A percentile compares a stretch with the other conserved stretches of the same genome.
Evolutionary conservation across 768 basidiomycete species (phyloP).

Genomic region (Suillus subaureus): DNA sequence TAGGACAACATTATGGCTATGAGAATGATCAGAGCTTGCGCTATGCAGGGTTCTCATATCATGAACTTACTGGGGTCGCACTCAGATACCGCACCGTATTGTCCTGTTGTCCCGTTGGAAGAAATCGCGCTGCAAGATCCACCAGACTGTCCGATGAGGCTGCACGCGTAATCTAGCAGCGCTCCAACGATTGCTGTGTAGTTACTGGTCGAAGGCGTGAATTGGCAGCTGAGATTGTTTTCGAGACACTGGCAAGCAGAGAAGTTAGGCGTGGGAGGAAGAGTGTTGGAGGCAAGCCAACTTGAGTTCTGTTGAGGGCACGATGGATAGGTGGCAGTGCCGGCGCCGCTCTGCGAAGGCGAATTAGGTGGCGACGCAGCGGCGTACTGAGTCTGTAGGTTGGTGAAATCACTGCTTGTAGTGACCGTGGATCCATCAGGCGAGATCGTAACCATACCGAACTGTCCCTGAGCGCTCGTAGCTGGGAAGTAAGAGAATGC

Average conservation of each 20-base stretch:
- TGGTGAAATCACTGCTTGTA: conserved; percentile 65
- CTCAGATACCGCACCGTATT: conserved; percentile 73
- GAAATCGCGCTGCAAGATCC: conserved; percentile 70
- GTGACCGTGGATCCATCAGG: conserved; percentile 67
- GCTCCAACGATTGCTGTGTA: conserved; percentile 60
- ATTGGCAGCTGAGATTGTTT: conserved; percentile 68
- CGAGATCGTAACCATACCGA: conserved; percentile 84
- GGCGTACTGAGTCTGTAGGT: conserved; percentile 63
- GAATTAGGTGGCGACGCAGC: conserved; percentile 59
- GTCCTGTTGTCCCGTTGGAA: conserved; percentile 70
- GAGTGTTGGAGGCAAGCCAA: conserved; percentile 63
- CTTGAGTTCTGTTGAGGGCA: conserved; percentile 67
- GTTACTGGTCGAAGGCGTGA: conserved; percentile 64
- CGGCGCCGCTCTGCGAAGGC: conserved; percentile 60
- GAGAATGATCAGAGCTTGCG: conserved; percentile 11
- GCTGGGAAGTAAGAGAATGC: conserved; percentile 93
- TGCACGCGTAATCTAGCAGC: conserved; percentile 69
- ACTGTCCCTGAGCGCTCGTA: conserved; percentile 66
- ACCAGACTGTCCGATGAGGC: conserved; percentile 59
- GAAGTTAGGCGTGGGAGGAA: conserved; percentile 86
- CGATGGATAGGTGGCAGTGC: conserved; percentile 46
- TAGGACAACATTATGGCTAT: conserved; percentile 79
- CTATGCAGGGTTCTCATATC: background rate
- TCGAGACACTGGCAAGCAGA: conserved; percentile 79
- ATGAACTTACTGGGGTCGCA: conserved; percentile 75